A percentile compares a stretch with the other conserved stretches of the same genome.
Conservation (phyloP, 2,329 filamentous ascomycete genomes). For the Xylariaceae sp. region DNA sequence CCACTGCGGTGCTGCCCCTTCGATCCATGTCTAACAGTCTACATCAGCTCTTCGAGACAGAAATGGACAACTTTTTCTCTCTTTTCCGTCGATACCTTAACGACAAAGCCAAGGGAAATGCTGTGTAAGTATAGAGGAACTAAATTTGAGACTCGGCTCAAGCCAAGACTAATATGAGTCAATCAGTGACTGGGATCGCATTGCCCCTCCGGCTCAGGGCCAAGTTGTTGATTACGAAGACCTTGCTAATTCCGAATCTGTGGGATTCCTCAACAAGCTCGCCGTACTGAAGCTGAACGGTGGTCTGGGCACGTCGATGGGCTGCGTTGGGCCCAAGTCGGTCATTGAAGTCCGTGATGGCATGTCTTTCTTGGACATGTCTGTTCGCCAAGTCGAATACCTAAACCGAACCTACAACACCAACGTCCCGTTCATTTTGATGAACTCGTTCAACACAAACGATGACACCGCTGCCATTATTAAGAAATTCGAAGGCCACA, state of each 20-base stretch:
- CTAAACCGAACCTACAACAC: conserved; percentile 97
- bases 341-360: conserved; percentile 99
- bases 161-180: conserved; percentile 30
- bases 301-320: conserved; percentile 99
- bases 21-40: conserved; percentile 8
- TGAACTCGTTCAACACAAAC: conserved; percentile 99
- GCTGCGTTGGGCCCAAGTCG: conserved; percentile 98
- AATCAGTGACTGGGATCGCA: conserved; percentile 90
- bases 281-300: conserved; percentile 99
- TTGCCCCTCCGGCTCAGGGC: conserved; percentile 87
- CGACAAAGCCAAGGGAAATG: conserved; percentile 98
- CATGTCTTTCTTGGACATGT: conserved; percentile 99
- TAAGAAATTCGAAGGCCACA: conserved; percentile 99
- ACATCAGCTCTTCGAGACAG: conserved; percentile 86
- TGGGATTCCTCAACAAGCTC: conserved; percentile 94
- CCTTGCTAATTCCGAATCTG: conserved; percentile 86
- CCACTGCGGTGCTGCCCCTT: neutral
- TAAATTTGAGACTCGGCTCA: neutral
- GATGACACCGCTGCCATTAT: conserved; percentile 98
- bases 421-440: conserved; percentile 97
- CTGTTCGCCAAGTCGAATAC: conserved; percentile 98
- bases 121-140: conserved; percentile 70
- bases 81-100: conserved; percentile 98
- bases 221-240: conserved; percentile 96
- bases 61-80: conserved; percentile 99